Evolutionary conservation across 164 flowering plant species (phyloP).

Genomic region (Umbilicus rupestris): DNA sequence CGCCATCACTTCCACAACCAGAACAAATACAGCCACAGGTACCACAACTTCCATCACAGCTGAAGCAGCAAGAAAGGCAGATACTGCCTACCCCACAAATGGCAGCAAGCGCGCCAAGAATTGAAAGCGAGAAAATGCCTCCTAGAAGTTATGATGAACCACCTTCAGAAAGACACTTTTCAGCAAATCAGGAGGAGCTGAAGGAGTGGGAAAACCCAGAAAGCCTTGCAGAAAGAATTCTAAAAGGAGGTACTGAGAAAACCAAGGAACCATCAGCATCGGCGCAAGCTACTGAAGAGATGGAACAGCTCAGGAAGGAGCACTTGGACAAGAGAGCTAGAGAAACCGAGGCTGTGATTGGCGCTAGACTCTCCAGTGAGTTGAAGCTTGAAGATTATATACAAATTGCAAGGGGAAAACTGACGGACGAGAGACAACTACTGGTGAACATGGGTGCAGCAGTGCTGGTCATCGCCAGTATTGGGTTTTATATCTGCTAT

Average conservation of each 20-base stretch:
- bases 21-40: no score
- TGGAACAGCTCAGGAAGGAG: not conserved
- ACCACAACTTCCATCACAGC: not conserved
- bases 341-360: not conserved
- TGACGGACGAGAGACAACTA: not conserved
- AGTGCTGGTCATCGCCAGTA: not conserved
- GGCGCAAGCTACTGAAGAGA: not conserved
- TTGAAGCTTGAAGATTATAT: slow-evolving; percentile 3
- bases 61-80: slow-evolving; percentile 5
- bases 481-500: not conserved
- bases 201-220: not conserved
- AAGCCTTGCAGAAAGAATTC: not conserved
- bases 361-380: not conserved
- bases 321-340: not conserved
- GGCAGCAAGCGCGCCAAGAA: not conserved
- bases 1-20: no score
- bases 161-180: not conserved
- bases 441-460: slow-evolving; percentile 6
- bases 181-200: not conserved
- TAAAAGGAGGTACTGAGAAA: not conserved
- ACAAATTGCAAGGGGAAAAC: not conserved
- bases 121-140: not conserved
- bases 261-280: not conserved
- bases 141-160: not conserved
- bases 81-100: not conserved